These are phyloP conservation scores for Neolentinus lepideus DNA, from an alignment of 1,284 basidiomycete species.

Conservation along the genomic window DNA sequence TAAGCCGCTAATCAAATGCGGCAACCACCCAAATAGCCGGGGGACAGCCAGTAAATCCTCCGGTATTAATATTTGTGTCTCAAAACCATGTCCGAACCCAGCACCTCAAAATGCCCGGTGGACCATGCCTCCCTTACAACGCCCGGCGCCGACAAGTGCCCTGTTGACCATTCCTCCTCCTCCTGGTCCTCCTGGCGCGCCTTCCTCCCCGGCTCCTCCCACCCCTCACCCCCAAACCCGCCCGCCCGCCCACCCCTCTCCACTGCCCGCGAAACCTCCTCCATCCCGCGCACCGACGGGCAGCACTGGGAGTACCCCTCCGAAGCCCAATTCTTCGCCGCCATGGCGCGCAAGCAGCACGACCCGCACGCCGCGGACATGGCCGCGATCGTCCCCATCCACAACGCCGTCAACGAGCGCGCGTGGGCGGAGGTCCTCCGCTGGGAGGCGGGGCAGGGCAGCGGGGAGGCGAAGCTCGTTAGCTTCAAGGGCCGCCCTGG, in stretches of 20 bases:
- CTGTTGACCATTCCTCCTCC: conserved; percentile 25
- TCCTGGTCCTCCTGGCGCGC: conserved; percentile 42
- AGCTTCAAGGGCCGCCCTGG: conserved; percentile 80
- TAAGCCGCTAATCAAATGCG: background rate
- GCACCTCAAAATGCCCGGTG: conserved; percentile 35
- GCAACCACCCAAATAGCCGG: background rate
- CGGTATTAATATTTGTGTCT: background rate
- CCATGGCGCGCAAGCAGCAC: conserved; percentile 93
- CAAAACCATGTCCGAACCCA: background rate
- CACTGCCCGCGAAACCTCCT: conserved; percentile 65
- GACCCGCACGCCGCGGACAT: conserved; percentile 81
- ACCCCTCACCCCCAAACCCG: conserved; percentile 17
- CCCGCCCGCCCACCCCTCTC: conserved; percentile 7
- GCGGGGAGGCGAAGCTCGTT: conserved; percentile 80
- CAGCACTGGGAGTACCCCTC: conserved; percentile 98
- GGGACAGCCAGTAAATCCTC: background rate
- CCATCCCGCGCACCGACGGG: conserved; percentile 72
- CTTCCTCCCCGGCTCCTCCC: conserved; percentile 28
- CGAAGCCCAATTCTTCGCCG: conserved; percentile 92
- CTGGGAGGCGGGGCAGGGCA: conserved; percentile 83
- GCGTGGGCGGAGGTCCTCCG: conserved; percentile 88
- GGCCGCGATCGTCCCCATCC: conserved; percentile 95
- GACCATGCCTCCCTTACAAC: conserved; percentile 33
- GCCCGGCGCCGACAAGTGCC: conserved; percentile 26
- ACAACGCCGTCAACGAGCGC: conserved; percentile 98